Base-by-base conservation (phyloP, 495 filamentous ascomycete genomes). In the Letharia lupina region DNA sequence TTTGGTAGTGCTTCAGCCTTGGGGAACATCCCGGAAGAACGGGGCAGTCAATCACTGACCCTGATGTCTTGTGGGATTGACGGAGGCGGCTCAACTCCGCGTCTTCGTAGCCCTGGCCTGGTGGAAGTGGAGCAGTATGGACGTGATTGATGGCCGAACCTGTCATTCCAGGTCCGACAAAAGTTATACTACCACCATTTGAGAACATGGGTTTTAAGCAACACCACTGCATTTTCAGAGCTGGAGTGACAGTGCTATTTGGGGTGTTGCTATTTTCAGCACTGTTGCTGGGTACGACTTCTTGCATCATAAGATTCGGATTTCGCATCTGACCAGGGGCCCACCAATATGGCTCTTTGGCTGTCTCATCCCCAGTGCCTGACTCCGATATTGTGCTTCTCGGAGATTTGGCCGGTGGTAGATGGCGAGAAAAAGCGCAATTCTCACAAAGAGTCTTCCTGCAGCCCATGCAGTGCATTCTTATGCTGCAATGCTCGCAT, bases 401-500 rank as follows among this genome's bases (percentile, higher is more conserved):
- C 65, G 71, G 63, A 70, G 76, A 62, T 47, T 76, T 75, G 47
- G 70, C 71, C 18, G 48, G 63, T n/a, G 82, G 75, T 62, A 84
- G 79, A 4, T 81, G 80, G 33, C 83, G 76, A 64, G 84, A 80
- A 67, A 84, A 85, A 15, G 84, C 83, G 71, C 84, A 87, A 69
- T 82, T 83, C 6, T 81, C 80, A 74, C 84, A 87, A 12, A 86
- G 77, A 5, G 83, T 87, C 74, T 82, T 84, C 47, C 84, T 81
- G 69, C 84, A 87, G 39, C 83, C 84, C 62, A 83, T 81, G 67
- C 84, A 87, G 65, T 86, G 84, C 84, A 87, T 86, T 65, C 83
- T 72, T 28, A 86, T 80, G 64, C 83, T 85, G 71, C 84, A 87
- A 67, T 84, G 82, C 69, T 87, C 84, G 69, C 84, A 87, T 50